Conservation (phyloP, 1,139 yeast species). For the Citeromyces siamensis region DNA sequence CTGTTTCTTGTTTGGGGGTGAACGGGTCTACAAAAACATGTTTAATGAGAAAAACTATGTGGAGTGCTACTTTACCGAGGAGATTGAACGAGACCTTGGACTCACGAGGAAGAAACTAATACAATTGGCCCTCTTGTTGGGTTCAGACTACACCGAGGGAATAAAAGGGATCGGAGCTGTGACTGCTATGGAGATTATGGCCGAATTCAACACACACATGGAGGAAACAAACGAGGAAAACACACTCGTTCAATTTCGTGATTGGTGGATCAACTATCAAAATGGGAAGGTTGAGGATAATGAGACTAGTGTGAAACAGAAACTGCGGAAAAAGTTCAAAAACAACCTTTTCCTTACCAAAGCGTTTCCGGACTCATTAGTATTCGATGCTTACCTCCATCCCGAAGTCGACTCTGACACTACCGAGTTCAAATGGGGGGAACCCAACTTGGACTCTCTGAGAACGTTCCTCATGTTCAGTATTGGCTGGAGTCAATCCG, state of each 20-base stretch:
- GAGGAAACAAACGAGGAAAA: constrained; percentile 12
- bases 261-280: constrained; percentile 45
- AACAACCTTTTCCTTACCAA: constrained; percentile 54
- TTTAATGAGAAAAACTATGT: constrained; percentile 90
- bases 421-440: constrained; percentile 81
- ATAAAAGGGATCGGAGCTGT: constrained; percentile 90
- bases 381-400: constrained; percentile 56
- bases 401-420: constrained; percentile 82
- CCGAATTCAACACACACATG: constrained; percentile 48
- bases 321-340: constrained; percentile 42
- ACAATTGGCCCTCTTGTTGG: constrained; percentile 69
- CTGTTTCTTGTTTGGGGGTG: constrained; percentile 90
- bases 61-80: constrained; percentile 61
- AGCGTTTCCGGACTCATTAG: constrained; percentile 58
- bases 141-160: constrained; percentile 94
- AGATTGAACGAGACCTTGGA: constrained; percentile 54
- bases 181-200: constrained; percentile 81
- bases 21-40: constrained; percentile 78
- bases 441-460: constrained; percentile 72
- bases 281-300: constrained; percentile 22
- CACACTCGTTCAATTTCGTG: constrained; percentile 26
- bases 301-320: constrained; percentile 26
- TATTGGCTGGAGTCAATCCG: constrained; percentile 74
- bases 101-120: constrained; percentile 51
- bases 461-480: constrained; percentile 55